Conservation (phyloP, 768 basidiomycete species). For the Tricholoma sp. region DNA sequence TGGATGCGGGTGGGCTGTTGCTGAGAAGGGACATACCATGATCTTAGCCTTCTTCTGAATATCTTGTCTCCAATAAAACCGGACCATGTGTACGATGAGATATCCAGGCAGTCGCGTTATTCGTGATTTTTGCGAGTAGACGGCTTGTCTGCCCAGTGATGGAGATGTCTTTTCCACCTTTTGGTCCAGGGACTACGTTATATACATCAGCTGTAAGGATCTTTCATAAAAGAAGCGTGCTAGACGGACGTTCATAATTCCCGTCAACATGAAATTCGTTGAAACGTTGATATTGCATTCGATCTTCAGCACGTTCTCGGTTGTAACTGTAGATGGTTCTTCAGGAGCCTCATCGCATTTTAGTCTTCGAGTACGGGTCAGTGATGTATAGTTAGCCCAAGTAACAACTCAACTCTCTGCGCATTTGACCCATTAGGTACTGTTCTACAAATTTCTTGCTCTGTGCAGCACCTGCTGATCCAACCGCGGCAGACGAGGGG, state of each 20-base stretch:
- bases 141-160: conserved; percentile 71
- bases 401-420: conserved; percentile 46
- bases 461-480: conserved; percentile 20
- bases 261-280: conserved; percentile 87
- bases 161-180: conserved; percentile 84
- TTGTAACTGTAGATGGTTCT: conserved; percentile 58
- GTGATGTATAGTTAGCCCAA: neutral
- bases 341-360: conserved; percentile 80
- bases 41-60: conserved; percentile 94
- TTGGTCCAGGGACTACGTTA: conserved; percentile 71
- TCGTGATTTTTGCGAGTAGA: conserved; percentile 77
- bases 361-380: conserved; percentile 40
- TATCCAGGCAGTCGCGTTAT: conserved; percentile 81
- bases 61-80: conserved; percentile 92
- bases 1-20: neutral
- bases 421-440: conserved; percentile 75
- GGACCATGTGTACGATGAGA: conserved; percentile 90
- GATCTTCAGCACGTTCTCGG: conserved; percentile 80
- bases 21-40: conserved; percentile 52
- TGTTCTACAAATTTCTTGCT: conserved; percentile 69
- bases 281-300: conserved; percentile 86
- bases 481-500: conserved; percentile 12
- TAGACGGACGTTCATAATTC: conserved; percentile 67
- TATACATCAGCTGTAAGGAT: neutral
- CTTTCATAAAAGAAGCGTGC: neutral